Conservation (phyloP, 805 yeast genomes). For the Candida hungchunana region DNA sequence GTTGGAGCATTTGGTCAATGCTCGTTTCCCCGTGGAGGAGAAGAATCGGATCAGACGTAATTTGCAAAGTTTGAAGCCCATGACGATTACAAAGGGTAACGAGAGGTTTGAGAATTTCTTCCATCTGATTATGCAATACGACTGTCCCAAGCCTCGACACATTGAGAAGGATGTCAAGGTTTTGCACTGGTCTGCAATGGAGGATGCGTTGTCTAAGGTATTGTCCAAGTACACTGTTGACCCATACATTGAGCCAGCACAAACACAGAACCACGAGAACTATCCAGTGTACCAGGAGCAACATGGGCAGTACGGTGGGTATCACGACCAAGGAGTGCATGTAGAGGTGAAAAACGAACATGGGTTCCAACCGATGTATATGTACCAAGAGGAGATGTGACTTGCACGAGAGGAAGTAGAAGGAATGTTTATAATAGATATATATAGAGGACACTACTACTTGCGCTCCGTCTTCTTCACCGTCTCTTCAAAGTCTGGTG, state of each 20-base stretch:
- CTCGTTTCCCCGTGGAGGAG: conserved; percentile 60
- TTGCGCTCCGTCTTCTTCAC: conserved; percentile 29
- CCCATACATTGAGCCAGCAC: conserved; percentile 9
- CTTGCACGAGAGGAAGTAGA: background rate
- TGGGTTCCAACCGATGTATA: no score
- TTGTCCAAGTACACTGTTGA: conserved; percentile 46
- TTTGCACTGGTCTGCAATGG: conserved; percentile 52
- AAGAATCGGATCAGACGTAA: conserved; percentile 67
- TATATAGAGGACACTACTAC: background rate
- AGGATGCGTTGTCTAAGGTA: conserved; percentile 51
- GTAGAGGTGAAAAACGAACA: no score
- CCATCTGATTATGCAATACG: conserved; percentile 53
- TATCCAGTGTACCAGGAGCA: background rate
- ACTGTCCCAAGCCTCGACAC: conserved; percentile 61
- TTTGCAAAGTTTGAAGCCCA: conserved; percentile 58
- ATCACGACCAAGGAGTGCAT: no score
- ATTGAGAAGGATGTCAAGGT: conserved; percentile 71
- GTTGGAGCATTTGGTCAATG: conserved; percentile 49
- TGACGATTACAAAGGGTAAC: conserved; percentile 49
- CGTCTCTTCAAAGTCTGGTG: conserved; percentile 37
- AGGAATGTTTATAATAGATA: background rate
- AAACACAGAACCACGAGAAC: no score
- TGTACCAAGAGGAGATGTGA: no score
- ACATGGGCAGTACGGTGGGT: background rate
- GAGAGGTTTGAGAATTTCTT: conserved; percentile 36